Percentiles rank a stretch among this genome's conserved stretches.
These are phyloP conservation scores for Tetradesmus obliquus DNA, from an alignment of 139 green algal genomes.

Conservation along the genomic window DNA sequence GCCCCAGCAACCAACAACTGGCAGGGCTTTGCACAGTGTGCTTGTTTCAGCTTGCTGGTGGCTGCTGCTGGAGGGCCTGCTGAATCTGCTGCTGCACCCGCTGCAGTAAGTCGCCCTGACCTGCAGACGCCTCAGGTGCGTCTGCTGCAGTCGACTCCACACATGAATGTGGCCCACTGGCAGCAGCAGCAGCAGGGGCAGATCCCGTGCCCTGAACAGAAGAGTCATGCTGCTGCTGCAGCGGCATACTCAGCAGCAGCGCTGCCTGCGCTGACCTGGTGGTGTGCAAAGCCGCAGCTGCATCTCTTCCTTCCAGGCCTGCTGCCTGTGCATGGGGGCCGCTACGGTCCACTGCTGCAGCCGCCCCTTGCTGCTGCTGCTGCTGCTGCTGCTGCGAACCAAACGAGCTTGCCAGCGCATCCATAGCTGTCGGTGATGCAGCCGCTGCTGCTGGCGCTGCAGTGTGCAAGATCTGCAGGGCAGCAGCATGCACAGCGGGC, in stretches of 20 bases:
- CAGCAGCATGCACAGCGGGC: background rate
- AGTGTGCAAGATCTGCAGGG: background rate
- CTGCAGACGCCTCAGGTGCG: too few species aligned
- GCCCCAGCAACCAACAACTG: too few species aligned
- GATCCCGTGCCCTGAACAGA: background rate
- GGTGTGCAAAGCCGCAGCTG: background rate
- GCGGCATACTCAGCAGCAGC: background rate
- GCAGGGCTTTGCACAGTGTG: too few species aligned
- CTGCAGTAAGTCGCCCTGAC: too few species aligned
- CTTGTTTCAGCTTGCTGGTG: background rate
- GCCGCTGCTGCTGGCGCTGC: background rate
- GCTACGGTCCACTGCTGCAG: too few species aligned
- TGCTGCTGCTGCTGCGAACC: background rate
- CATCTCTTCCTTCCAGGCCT: background rate
- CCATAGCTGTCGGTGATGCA: background rate
- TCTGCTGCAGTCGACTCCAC: background rate
- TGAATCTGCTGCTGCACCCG: too few species aligned
- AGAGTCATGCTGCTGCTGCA: background rate
- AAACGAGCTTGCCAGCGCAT: background rate
- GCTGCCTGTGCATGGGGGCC: too few species aligned
- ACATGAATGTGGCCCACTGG: background rate
- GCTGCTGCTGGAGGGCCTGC: background rate
- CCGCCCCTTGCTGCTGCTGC: background rate
- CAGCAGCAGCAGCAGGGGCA: background rate
- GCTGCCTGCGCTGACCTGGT: background rate